Evolutionary conservation across 1,139 yeast genomes (phyloP).

Genomic region (Pichia inconspicua): DNA sequence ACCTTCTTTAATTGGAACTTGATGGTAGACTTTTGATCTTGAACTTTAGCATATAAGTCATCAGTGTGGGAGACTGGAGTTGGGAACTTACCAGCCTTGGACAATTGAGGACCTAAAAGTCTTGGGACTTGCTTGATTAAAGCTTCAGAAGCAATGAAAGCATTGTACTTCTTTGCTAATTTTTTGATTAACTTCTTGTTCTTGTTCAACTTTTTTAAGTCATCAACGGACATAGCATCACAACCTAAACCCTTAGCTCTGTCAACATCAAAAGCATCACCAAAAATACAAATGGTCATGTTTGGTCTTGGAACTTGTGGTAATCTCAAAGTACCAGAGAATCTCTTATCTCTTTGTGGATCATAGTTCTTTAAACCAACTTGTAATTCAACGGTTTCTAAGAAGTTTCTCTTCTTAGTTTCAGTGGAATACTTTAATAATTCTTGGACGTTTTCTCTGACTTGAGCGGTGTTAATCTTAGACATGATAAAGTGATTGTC

Average conservation of each 20-base stretch:
- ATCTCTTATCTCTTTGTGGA: conserved; percentile 99
- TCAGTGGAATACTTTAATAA: conserved; percentile 84
- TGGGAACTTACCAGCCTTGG: conserved; percentile 99
- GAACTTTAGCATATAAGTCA: conserved; percentile 92
- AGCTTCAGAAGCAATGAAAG: conserved; percentile 98
- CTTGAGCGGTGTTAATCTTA: conserved; percentile 86
- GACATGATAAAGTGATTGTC: conserved; percentile 71
- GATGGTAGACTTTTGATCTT: conserved; percentile 98
- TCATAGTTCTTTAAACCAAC: conserved; percentile 99
- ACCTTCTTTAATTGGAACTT: conserved; percentile 99
- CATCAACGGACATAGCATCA: conserved; percentile 99
- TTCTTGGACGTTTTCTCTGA: conserved; percentile 94
- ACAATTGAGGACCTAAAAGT: conserved; percentile 99
- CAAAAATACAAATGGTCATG: conserved; percentile 99
- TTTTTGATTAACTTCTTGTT: conserved; percentile 99
- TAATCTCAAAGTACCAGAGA: conserved; percentile 98
- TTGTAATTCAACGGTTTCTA: conserved; percentile 99
- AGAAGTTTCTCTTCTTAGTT: conserved; percentile 99
- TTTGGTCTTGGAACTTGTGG: conserved; percentile 99
- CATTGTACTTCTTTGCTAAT: conserved; percentile 99
- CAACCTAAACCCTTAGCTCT: conserved; percentile 99
- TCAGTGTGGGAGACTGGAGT: conserved; percentile 99
- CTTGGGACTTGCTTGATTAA: conserved; percentile 99
- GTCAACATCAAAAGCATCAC: conserved; percentile 99
- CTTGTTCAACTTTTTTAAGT: conserved; percentile 99